Evolutionary conservation across 306 rosid species (phyloP), one percentile per base, ranked within the genome.

Genomic region (Dryas alaskensis): DNA sequence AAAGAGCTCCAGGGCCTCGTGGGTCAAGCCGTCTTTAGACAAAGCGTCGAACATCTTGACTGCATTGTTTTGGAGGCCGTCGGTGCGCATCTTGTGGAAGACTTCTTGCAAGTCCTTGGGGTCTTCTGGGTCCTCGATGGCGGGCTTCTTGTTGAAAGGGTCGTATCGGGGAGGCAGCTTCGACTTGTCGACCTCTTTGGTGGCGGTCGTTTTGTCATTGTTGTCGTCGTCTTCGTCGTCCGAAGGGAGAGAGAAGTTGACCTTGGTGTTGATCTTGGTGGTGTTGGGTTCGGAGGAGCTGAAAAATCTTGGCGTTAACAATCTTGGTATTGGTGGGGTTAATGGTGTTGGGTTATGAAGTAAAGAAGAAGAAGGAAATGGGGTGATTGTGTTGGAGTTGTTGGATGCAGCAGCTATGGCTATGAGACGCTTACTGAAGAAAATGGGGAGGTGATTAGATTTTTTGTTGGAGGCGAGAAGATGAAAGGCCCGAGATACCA

Each of bases 21-120:
- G 92, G 70, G 97, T 87, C 22, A 84, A 81, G 13, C 96, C 96
- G 42, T 89, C 89, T 53, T 87, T 84, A 44, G 97, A 90, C 96
- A 93, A 87, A 54, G 74, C 92, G 89, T 89, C 97, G 90, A 93
- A 88, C 97, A 90, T 90, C 89, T 90, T 89, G n/a, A 81, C 88
- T 31, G 96, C 96, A 62, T 85, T 84, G 69, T 81, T 87, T 25
- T 82, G 66, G 40, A 93, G 50, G 12, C 96, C 96, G 0, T 93
- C 89, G 31, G 37, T 72, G 22, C 88, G 67, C 90, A 87, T 86
- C 47, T 86, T 72, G 80, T 87, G 92, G 69, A 93, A 93, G 4
- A 89, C 82, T 74, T 86, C 82, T 40, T 89, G 97, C 72, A 93
- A 72, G 80, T 93, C 82, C 45, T 76, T 87, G 2, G 97, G 96